Conservation (phyloP, 805 yeast species). For the Kodamaea neixiangensis region DNA sequence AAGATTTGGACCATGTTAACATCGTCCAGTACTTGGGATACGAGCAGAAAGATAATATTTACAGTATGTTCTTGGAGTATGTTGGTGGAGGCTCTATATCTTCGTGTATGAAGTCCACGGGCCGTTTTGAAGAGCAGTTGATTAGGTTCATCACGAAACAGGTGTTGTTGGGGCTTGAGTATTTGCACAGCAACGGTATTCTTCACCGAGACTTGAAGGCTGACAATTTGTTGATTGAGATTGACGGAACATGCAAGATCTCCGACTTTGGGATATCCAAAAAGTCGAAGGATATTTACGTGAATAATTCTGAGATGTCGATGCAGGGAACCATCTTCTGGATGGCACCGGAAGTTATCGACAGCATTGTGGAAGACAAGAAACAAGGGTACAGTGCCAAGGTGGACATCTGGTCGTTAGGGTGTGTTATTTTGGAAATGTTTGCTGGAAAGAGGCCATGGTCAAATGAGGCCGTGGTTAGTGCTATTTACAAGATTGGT, state of each 20-base stretch:
- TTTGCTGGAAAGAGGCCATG: conserved; percentile 97
- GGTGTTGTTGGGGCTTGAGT: conserved; percentile 81
- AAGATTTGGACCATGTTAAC: conserved; percentile 89
- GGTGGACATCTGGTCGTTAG: conserved; percentile 97
- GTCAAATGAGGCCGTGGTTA: conserved; percentile 93
- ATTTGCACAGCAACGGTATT: conserved; percentile 83
- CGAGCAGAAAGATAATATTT: conserved; percentile 71
- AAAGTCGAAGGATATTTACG: conserved; percentile 71
- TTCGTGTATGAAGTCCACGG: conserved; percentile 76
- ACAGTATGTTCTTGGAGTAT: conserved; percentile 88
- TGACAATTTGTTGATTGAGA: conserved; percentile 83
- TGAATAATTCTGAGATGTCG: conserved; percentile 92
- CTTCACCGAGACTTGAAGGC: conserved; percentile 94
- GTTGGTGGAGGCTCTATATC: conserved; percentile 99
- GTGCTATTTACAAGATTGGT: conserved; percentile 90
- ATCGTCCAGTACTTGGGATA: conserved; percentile 96
- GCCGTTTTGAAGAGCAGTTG: conserved; percentile 78
- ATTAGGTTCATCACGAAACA: conserved; percentile 76
- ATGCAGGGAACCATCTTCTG: conserved; percentile 98
- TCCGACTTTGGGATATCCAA: conserved; percentile 97
- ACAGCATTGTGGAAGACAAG: conserved; percentile 68
- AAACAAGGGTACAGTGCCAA: conserved; percentile 96
- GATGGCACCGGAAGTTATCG: conserved; percentile 99
- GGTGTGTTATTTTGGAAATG: conserved; percentile 97
- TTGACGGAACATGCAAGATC: conserved; percentile 92